A percentile compares a stretch with the other conserved stretches of the same genome.
phyloP scores from a whole-genome alignment of 2,329 filamentous ascomycete species.

The Mariannaea elegans region DNA sequence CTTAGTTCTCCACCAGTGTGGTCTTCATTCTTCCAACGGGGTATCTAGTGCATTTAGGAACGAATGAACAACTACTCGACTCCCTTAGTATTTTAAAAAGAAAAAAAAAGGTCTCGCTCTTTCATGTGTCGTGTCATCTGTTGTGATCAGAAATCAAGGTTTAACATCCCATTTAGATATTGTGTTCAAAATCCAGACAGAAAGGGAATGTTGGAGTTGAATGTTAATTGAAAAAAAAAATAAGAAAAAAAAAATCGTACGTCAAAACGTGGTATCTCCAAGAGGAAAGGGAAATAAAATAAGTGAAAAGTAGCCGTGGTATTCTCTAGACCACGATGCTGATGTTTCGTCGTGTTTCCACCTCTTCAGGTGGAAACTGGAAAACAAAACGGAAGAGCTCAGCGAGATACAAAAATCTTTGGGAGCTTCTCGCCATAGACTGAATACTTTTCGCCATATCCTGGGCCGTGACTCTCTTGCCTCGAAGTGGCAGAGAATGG shows the following conservation, averaged over 20 bases:
- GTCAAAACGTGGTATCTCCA: background rate
- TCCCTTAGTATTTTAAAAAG: constrained; percentile 22
- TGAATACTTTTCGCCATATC: constrained; percentile 84
- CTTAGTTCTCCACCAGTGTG: constrained; percentile 1
- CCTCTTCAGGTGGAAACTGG: constrained; percentile 83
- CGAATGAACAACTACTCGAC: constrained; percentile 38
- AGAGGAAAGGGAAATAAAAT: constrained; percentile 25
- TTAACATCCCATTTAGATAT: constrained; percentile 14
- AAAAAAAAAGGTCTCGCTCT: constrained; percentile 15
- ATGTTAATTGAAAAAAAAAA: constrained; percentile 3
- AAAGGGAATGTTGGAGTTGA: constrained; percentile 14
- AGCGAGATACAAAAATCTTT: constrained; percentile 79
- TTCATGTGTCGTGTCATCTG: constrained; percentile 27
- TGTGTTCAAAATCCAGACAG: constrained; percentile 23
- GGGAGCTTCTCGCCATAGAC: constrained; percentile 73
- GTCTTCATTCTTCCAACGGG: constrained; percentile 36
- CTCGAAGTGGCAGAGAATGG: constrained; percentile 57
- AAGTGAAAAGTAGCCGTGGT: background rate
- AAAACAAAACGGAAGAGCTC: constrained; percentile 88
- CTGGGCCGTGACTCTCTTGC: constrained; percentile 69
- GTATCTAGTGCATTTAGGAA: constrained; percentile 44
- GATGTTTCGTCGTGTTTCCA: constrained; percentile 70
- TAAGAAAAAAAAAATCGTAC: background rate
- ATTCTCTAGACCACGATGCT: constrained; percentile 60
- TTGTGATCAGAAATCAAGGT: constrained; percentile 17